Conservation (phyloP, 345 rosid species). For the Salix brachista region DNA sequence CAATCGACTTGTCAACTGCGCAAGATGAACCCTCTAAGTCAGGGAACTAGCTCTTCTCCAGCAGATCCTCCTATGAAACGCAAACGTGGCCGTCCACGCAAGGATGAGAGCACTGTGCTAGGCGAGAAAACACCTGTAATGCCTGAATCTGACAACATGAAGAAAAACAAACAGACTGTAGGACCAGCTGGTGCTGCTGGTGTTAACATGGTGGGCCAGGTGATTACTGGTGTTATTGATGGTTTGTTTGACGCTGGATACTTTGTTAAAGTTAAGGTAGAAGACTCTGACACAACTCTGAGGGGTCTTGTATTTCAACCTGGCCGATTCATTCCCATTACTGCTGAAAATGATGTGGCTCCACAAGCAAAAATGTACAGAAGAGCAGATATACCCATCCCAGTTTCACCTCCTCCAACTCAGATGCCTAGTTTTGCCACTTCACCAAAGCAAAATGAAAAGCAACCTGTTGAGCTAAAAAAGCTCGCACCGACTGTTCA, state of each 20-base stretch:
- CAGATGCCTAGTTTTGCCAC: conserved; percentile 12
- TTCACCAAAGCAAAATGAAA: conserved; percentile 21
- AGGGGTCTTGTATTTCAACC: conserved; percentile 59
- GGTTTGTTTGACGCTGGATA: conserved; percentile 67
- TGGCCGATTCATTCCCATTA: conserved; percentile 39
- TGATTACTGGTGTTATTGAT: conserved; percentile 57
- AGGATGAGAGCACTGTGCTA: conserved; percentile 30
- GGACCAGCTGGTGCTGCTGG: conserved; percentile 17
- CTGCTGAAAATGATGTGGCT: conserved; percentile 62
- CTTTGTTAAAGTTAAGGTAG: conserved; percentile 53
- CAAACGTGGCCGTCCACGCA: conserved; percentile 62
- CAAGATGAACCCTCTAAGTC: conserved; percentile 38
- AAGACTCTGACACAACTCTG: conserved; percentile 41
- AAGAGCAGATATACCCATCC: conserved; percentile 41
- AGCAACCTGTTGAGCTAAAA: conserved; percentile 30
- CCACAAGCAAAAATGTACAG: conserved; percentile 50
- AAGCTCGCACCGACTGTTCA: conserved; percentile 19
- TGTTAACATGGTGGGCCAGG: conserved; percentile 45
- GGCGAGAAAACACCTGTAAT: conserved; percentile 23
- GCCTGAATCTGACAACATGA: conserved; percentile 23
- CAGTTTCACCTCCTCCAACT: conserved; percentile 26
- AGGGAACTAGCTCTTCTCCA: conserved; percentile 30
- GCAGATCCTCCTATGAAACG: conserved; percentile 39
- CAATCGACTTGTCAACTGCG: background rate
- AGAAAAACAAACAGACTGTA: conserved; percentile 24